phyloP scores from a whole-genome alignment of 2,329 filamentous ascomycete species.

The Sordariomycetes sp. region DNA sequence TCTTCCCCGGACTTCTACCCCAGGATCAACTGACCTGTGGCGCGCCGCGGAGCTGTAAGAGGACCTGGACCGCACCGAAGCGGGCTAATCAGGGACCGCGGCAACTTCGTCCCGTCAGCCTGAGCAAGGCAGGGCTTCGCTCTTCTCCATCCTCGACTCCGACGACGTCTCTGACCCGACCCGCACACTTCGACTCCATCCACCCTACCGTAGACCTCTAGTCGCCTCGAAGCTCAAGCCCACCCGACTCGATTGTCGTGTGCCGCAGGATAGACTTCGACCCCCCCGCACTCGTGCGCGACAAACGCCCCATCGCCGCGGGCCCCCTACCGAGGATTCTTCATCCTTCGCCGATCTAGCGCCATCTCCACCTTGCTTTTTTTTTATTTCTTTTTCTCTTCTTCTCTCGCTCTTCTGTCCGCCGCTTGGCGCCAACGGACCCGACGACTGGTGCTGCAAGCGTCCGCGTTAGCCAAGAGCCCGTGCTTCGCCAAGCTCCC shows the following conservation, averaged over 20 bases:
- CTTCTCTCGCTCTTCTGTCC: too few relatives aligned
- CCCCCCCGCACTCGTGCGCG: too few relatives aligned
- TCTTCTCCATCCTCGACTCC: background rate
- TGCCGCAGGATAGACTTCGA: too few relatives aligned
- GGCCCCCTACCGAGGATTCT: background rate
- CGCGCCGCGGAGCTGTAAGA: background rate
- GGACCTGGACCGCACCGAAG: background rate
- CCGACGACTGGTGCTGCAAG: too few relatives aligned
- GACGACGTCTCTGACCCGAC: background rate
- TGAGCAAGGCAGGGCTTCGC: background rate
- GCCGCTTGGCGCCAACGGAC: too few relatives aligned
- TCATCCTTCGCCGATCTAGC: background rate
- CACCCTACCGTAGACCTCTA: too few relatives aligned
- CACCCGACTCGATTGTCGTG: too few relatives aligned
- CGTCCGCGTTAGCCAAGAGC: too few relatives aligned
- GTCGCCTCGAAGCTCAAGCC: too few relatives aligned
- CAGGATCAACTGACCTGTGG: background rate
- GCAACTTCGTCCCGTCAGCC: background rate
- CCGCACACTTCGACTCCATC: background rate
- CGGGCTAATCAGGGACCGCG: background rate
- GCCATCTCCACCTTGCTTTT: background rate
- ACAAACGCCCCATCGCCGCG: background rate
- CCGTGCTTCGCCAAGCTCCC: too few relatives aligned
- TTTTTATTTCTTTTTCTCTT: background rate
- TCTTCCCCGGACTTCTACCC: background rate